A percentile compares a stretch with the other conserved stretches of the same genome.
Evolutionary conservation across 2,329 filamentous ascomycete genomes (phyloP).

Genomic region (Epichloe festucae): DNA sequence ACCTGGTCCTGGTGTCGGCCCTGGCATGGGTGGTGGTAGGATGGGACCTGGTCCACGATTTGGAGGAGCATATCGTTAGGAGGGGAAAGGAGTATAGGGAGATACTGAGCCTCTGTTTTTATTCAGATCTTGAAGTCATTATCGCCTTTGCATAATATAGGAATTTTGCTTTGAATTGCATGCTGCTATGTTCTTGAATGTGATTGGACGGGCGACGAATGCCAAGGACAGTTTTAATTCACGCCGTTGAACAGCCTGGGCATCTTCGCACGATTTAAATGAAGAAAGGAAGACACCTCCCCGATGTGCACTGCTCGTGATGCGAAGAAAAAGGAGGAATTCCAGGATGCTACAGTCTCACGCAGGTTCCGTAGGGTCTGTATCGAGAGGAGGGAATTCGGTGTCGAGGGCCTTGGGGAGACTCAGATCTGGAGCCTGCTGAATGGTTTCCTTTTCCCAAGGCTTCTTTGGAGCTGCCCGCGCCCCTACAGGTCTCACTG

Average conservation of each 20-base stretch:
- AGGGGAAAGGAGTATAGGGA: background rate
- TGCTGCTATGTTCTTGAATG: background rate
- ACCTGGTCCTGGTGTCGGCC: slow-evolving; percentile 69
- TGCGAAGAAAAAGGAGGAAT: background rate
- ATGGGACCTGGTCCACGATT: slow-evolving; percentile 47
- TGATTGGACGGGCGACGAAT: background rate
- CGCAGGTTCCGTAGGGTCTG: background rate
- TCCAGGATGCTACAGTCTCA: background rate
- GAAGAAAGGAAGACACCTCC: background rate
- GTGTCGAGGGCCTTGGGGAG: slow-evolving; percentile 18
- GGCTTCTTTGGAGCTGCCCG: slow-evolving; percentile 45
- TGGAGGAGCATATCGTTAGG: slow-evolving; percentile 42
- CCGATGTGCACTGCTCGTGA: background rate
- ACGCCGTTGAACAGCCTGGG: background rate
- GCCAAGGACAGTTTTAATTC: background rate
- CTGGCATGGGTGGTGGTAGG: slow-evolving; percentile 41
- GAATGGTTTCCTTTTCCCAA: slow-evolving; percentile 55
- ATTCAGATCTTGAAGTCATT: slow-evolving; percentile 7
- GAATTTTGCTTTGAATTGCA: slow-evolving; percentile 8
- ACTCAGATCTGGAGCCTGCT: slow-evolving; percentile 10
- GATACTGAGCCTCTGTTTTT: background rate
- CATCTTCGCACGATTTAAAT: background rate
- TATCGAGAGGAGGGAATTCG: slow-evolving; percentile 25
- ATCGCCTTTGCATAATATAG: slow-evolving; percentile 10
- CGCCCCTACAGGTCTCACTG: slow-evolving; percentile 34